These are phyloP conservation scores for Fomitopsis schrenkii DNA, from an alignment of 1,284 basidiomycete species.

Conservation along the genomic window DNA sequence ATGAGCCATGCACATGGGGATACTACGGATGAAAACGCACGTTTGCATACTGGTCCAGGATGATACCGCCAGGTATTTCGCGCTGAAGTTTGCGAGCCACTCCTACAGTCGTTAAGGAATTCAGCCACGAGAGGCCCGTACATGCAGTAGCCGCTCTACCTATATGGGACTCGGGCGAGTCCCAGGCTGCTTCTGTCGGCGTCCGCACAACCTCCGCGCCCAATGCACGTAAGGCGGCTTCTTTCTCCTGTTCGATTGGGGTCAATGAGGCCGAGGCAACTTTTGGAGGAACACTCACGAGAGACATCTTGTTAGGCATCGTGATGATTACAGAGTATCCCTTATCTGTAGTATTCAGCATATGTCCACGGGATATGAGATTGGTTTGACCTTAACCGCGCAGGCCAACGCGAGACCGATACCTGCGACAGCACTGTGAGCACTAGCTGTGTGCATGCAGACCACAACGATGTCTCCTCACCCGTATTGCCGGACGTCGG, in stretches of 20 bases:
- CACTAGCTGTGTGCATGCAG: too few species aligned
- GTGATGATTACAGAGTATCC: conserved; percentile 93
- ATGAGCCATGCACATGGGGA: neutral
- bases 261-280: neutral
- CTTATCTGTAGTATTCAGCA: conserved; percentile 83
- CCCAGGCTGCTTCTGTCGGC: conserved; percentile 86
- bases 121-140: conserved; percentile 63
- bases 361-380: conserved; percentile 19
- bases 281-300: conserved; percentile 37
- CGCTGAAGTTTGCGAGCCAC: conserved; percentile 77
- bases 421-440: conserved; percentile 39
- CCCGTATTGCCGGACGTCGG: conserved; percentile 96
- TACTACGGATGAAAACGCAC: conserved; percentile 35
- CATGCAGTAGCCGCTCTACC: conserved; percentile 51
- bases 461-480: conserved; percentile 28
- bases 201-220: conserved; percentile 95
- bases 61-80: conserved; percentile 82
- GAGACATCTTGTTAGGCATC: conserved; percentile 94
- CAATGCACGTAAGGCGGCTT: conserved; percentile 85
- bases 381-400: conserved; percentile 74
- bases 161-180: conserved; percentile 86
- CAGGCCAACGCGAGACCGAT: conserved; percentile 91
- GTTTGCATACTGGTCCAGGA: conserved; percentile 88
- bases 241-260: conserved; percentile 71
- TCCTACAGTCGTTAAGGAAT: conserved; percentile 79